phyloP scores from a whole-genome alignment of 2,329 filamentous ascomycete genomes.

The Mariannaea sp. region DNA sequence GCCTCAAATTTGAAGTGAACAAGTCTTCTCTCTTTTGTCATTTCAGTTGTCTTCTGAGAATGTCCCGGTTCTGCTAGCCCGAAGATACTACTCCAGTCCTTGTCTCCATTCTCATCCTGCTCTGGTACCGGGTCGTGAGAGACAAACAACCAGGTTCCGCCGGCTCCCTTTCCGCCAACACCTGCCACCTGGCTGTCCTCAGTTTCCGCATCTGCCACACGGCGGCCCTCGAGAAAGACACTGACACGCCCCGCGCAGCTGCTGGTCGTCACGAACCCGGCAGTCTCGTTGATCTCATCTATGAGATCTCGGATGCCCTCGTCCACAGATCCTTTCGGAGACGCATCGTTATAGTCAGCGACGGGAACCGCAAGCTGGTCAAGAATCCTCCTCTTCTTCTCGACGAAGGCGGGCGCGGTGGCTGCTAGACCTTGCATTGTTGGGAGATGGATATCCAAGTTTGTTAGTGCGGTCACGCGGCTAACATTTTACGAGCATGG shows the following conservation, averaged over 20 bases:
- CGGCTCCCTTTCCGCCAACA: slow-evolving; percentile 83
- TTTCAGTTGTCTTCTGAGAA: slow-evolving; percentile 27
- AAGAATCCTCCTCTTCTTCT: slow-evolving; percentile 75
- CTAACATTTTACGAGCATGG: slow-evolving; percentile 29
- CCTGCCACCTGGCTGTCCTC: slow-evolving; percentile 53
- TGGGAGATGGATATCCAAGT: slow-evolving; percentile 14
- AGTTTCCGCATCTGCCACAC: slow-evolving; percentile 37
- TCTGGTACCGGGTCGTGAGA: slow-evolving; percentile 73
- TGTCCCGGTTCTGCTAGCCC: slow-evolving; percentile 35
- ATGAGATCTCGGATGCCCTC: slow-evolving; percentile 78
- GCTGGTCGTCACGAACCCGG: slow-evolving; percentile 86
- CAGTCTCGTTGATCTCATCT: slow-evolving; percentile 72
- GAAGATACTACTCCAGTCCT: slow-evolving; percentile 41
- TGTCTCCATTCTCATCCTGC: slow-evolving; percentile 33
- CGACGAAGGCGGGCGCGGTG: slow-evolving; percentile 51
- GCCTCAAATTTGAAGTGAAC: slow-evolving; percentile 94
- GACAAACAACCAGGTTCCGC: slow-evolving; percentile 84
- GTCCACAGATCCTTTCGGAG: slow-evolving; percentile 88
- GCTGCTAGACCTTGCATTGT: slow-evolving; percentile 40
- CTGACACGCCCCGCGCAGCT: slow-evolving; percentile 88
- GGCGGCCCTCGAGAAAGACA: slow-evolving; percentile 83
- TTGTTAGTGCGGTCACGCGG: slow-evolving; percentile 31
- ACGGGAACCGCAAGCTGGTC: slow-evolving; percentile 70
- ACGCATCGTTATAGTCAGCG: slow-evolving; percentile 77
- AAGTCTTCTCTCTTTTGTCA: slow-evolving; percentile 49